Evolutionary conservation across 768 basidiomycete species (phyloP).

Genomic region (Termitomyces sp.): DNA sequence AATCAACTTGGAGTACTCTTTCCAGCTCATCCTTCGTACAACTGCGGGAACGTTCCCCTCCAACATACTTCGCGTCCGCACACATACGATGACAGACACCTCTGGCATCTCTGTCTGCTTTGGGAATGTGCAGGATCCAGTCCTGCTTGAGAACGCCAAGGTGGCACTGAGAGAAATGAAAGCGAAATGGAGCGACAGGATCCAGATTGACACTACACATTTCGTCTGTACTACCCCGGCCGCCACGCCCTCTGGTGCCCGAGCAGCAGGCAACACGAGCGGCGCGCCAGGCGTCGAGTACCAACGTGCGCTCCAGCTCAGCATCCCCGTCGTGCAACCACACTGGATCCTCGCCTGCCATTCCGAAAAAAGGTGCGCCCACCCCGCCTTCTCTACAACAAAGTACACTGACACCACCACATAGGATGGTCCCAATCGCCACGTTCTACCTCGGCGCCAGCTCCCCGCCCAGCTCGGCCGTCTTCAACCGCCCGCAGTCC

Average conservation of each 20-base stretch:
- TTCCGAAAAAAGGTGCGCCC: slow-evolving; percentile 69
- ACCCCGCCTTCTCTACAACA: not conserved
- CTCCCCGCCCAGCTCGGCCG: slow-evolving; percentile 34
- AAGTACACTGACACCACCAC: not conserved
- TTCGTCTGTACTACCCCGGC: slow-evolving; percentile 94
- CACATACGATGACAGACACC: slow-evolving; percentile 94
- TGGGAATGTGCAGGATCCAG: slow-evolving; percentile 76
- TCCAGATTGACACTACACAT: slow-evolving; percentile 97
- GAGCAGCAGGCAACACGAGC: slow-evolving; percentile 43
- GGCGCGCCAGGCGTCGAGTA: slow-evolving; percentile 81
- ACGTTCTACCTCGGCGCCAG: slow-evolving; percentile 73
- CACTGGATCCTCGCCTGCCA: slow-evolving; percentile 93
- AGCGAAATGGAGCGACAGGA: slow-evolving; percentile 87
- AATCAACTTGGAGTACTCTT: slow-evolving; percentile 81
- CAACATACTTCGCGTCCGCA: slow-evolving; percentile 75
- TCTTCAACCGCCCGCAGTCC: slow-evolving; percentile 57
- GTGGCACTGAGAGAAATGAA: slow-evolving; percentile 78
- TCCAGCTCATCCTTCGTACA: slow-evolving; percentile 92
- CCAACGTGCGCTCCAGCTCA: slow-evolving; percentile 90
- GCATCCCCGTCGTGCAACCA: slow-evolving; percentile 92
- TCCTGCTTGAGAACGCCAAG: slow-evolving; percentile 77
- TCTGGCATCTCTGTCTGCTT: slow-evolving; percentile 95
- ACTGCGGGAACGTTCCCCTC: slow-evolving; percentile 89
- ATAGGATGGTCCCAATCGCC: slow-evolving; percentile 83
- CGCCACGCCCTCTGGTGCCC: slow-evolving; percentile 53